Evolutionary conservation across 106 monocot genomes (phyloP), one percentile per base, ranked within the genome.

Genomic region (Phalaenopsis aphrodite): DNA sequence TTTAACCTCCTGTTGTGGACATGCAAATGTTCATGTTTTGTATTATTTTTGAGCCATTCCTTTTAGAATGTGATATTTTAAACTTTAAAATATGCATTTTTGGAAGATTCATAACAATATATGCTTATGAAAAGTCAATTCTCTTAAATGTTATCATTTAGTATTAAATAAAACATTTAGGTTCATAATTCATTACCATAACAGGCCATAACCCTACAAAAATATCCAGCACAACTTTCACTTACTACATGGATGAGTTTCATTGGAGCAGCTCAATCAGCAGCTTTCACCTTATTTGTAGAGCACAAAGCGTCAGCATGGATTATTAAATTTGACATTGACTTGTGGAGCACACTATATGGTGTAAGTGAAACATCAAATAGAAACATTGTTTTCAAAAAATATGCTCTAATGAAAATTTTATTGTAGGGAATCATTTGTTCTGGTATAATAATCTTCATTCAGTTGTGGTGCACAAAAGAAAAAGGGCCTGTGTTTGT

Each of bases 401-500:
- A 45, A 45, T 4, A 45, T 71, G 5, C 41, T 71, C 38, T 39
- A 15, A 71, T 3, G 14, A 15, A 38, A 38, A 71, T 14, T 41
- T 38, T 39, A 71, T 71, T 71, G 71, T 39, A 71, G 71, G 71
- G 71, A 14, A 71, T 71, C 39, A 19, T 71, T 21, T 71, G 64
- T 52, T 93, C 93, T 67, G 93, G 93, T 45, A 68, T 96, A 71
- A 91, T 88, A 55, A 84, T 96, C 67, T 93, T 85, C 91, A 79
- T 89, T 75, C 93, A 93, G 65, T 58, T 96, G 69, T 93, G 93
- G 95, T 91, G 89, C 86, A 96, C 91, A 0, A 77, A 93, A 77
- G 83, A 89, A 61, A 96, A 87, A 82, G 93, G 93, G 72, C 93
- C 95, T 36, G 93, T 95, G 72, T 96, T 96, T 79, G 95, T 96